Conservation (phyloP, 495 filamentous ascomycete species). For the Penicillium bovifimosum region DNA sequence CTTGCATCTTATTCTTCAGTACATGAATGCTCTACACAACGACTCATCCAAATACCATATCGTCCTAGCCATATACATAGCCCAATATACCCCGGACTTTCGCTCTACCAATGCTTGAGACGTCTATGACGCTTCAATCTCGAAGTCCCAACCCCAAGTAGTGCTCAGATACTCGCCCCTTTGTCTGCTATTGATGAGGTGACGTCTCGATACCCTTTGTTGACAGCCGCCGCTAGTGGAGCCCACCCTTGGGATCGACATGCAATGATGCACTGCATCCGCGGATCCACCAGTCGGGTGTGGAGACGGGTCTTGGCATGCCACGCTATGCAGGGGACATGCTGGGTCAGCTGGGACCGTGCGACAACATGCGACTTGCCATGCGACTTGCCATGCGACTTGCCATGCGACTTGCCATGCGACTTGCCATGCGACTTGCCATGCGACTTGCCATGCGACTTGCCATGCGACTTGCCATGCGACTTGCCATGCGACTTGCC, state of each 20-base stretch:
- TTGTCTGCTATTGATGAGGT: neutral
- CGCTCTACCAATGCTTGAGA: no score
- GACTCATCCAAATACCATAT: neutral
- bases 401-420: no score
- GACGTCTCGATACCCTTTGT: constrained; percentile 11
- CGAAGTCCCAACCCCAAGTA: neutral
- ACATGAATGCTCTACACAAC: neutral
- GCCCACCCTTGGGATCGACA: neutral
- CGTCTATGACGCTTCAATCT: neutral
- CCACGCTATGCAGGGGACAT: neutral
- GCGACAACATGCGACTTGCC: neutral
- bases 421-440: no score
- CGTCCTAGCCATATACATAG: no score
- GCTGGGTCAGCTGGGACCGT: neutral
- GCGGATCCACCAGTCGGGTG: neutral
- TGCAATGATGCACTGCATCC: neutral
- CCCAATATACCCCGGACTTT: no score
- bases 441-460: no score
- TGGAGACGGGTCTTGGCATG: constrained; percentile 5
- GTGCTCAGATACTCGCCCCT: neutral
- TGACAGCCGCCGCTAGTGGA: neutral
- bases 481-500: no score
- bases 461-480: no score
- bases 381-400: no score
- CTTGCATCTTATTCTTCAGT: neutral